These are phyloP conservation scores for Tetraselmis chui DNA, from an alignment of 139 green algal genomes.

Conservation along the genomic window DNA sequence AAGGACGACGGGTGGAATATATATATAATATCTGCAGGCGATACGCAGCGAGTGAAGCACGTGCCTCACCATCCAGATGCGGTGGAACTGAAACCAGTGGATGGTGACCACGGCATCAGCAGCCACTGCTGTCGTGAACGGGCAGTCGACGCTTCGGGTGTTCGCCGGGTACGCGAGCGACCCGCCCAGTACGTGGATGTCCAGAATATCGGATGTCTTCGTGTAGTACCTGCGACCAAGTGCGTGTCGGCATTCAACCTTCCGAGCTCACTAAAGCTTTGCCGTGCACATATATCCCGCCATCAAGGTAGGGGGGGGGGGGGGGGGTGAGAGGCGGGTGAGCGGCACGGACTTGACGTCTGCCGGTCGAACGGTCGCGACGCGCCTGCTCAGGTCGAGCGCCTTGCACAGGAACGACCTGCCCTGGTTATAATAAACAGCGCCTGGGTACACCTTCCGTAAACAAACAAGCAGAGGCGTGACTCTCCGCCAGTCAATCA, in stretches of 20 bases:
- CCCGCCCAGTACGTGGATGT: conserved; percentile 65
- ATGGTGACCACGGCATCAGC: conserved; percentile 51
- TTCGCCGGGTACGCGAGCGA: conserved; percentile 29
- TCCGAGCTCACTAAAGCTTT: no score
- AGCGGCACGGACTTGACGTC: conserved; percentile 47
- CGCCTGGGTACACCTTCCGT: conserved; percentile 91
- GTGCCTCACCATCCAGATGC: conserved; percentile 59
- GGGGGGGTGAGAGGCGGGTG: no score
- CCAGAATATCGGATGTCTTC: conserved; percentile 25
- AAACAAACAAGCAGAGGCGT: no score
- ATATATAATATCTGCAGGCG: conserved; percentile 25
- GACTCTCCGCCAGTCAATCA: no score
- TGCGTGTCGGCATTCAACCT: no score
- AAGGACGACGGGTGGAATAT: no score
- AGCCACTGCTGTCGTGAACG: conserved; percentile 28
- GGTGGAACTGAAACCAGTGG: conserved; percentile 69
- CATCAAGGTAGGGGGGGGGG: no score
- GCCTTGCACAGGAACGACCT: conserved; percentile 77
- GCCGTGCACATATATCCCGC: no score
- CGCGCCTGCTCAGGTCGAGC: conserved; percentile 60
- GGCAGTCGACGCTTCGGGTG: not conserved
- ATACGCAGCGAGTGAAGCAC: conserved; percentile 1
- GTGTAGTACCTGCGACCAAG: conserved; percentile 88
- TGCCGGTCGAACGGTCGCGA: conserved; percentile 63
- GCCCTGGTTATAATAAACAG: conserved; percentile 84